These are phyloP conservation scores for Penicillium psychrosexuale DNA, from an alignment of 2,329 filamentous ascomycete species.

Conservation along the genomic window DNA sequence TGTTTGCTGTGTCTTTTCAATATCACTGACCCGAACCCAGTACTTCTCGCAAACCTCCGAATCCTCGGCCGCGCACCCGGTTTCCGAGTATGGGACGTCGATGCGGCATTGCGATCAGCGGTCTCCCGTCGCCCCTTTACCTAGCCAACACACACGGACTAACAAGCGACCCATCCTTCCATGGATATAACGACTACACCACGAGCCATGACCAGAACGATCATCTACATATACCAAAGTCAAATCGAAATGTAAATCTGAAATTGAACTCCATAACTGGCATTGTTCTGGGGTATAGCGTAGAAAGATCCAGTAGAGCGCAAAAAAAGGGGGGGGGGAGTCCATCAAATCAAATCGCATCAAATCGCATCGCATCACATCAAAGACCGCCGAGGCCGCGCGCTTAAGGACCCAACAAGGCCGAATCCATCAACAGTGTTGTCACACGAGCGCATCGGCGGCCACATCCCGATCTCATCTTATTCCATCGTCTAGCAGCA, in stretches of 20 bases:
- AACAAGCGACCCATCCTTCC: not conserved
- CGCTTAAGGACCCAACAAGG: not conserved
- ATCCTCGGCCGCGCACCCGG: slow-evolving; percentile 37
- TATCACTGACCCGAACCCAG: slow-evolving; percentile 7
- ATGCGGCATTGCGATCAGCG: slow-evolving; percentile 27
- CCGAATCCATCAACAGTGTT: not conserved
- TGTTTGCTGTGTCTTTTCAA: not conserved
- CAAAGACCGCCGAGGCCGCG: not conserved
- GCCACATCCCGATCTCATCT: not conserved
- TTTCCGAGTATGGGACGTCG: slow-evolving; percentile 32
- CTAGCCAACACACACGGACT: not conserved
- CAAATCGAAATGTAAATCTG: not conserved
- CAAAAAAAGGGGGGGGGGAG: not conserved
- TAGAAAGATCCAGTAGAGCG: slow-evolving; percentile 8
- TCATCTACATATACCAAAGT: not conserved
- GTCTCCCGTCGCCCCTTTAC: slow-evolving; percentile 15
- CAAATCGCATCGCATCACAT: not conserved
- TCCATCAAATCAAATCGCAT: not conserved
- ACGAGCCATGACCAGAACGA: not conserved
- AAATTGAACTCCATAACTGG: slow-evolving; percentile 12
- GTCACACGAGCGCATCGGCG: not conserved
- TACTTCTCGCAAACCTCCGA: slow-evolving; percentile 26
- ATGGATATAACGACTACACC: not conserved
- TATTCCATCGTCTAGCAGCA: slow-evolving; percentile 28
- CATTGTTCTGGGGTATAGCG: slow-evolving; percentile 20